phyloP scores from a whole-genome alignment of 495 filamentous ascomycete genomes.

The Podospora anserina region DNA sequence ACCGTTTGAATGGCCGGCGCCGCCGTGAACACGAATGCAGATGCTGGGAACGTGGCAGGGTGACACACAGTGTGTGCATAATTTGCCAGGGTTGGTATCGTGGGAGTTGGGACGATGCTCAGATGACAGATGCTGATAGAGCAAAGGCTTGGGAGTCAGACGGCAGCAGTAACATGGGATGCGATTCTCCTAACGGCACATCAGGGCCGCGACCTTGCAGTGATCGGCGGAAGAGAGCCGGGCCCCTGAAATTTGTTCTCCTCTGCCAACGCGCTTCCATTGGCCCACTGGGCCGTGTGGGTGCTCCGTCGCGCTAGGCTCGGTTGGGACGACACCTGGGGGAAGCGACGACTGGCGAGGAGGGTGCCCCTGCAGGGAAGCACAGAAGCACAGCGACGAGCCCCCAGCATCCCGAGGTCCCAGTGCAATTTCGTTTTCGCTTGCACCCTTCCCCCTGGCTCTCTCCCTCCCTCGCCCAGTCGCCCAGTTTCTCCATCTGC shows the following conservation, averaged over 20 bases:
- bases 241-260: slow-evolving; percentile 31
- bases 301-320: slow-evolving; percentile 20
- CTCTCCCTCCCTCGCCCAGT: slow-evolving; percentile 14
- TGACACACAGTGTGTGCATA: background rate
- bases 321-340: slow-evolving; percentile 12
- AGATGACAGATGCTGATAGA: background rate
- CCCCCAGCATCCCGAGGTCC: slow-evolving; percentile 26
- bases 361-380: slow-evolving; percentile 7
- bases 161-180: slow-evolving; percentile 8
- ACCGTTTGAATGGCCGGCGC: background rate
- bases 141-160: background rate
- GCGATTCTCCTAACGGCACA: slow-evolving; percentile 2
- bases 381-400: slow-evolving; percentile 24
- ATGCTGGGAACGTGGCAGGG: background rate
- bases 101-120: background rate
- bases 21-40: background rate
- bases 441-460: slow-evolving; percentile 20
- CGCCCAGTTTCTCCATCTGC: slow-evolving; percentile 14
- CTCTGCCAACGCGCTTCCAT: slow-evolving; percentile 16
- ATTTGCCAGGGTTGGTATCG: background rate
- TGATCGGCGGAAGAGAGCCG: slow-evolving; percentile 24
- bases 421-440: slow-evolving; percentile 37
- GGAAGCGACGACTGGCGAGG: background rate
- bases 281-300: slow-evolving; percentile 18
- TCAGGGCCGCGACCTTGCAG: background rate